A percentile compares a stretch with the other conserved stretches of the same genome.
phyloP scores from a whole-genome alignment of 768 basidiomycete species.

The Bullera alba region DNA sequence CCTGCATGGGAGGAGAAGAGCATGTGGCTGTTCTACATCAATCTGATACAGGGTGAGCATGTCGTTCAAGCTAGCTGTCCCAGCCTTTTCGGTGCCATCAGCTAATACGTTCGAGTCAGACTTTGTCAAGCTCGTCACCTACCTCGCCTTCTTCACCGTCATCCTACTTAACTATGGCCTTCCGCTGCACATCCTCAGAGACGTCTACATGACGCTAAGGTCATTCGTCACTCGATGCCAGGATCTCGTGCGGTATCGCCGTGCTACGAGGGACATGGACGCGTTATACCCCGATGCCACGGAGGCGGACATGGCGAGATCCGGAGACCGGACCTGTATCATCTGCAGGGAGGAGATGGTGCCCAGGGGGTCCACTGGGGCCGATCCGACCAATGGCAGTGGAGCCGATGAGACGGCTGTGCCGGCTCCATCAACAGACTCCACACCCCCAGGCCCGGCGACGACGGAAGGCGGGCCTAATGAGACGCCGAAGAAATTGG shows the following conservation, averaged over 20 bases:
- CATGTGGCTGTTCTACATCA: conserved; percentile 94
- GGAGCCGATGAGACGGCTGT: conserved; percentile 3
- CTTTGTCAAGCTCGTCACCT: conserved; percentile 85
- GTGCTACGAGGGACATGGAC: conserved; percentile 94
- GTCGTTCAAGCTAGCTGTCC: not conserved
- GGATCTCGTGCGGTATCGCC: conserved; percentile 83
- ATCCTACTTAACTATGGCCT: conserved; percentile 92
- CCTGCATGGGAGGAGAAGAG: conserved; percentile 97
- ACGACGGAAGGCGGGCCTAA: conserved; percentile 60
- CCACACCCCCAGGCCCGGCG: conserved; percentile 81
- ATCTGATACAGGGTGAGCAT: too few species aligned
- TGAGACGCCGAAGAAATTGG: conserved; percentile 90
- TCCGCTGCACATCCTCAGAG: conserved; percentile 91
- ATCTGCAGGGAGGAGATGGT: conserved; percentile 96
- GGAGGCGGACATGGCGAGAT: conserved; percentile 67
- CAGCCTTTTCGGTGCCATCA: not conserved
- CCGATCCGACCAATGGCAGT: conserved; percentile 15
- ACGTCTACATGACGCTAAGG: conserved; percentile 89
- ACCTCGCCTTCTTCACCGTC: conserved; percentile 85
- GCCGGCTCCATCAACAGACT: conserved; percentile 12
- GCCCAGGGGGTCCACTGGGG: conserved; percentile 48
- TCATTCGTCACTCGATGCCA: conserved; percentile 82
- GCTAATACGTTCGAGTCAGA: conserved; percentile 51
- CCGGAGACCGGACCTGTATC: conserved; percentile 89
- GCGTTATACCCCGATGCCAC: conserved; percentile 88